Evolutionary conservation across 2,329 filamentous ascomycete species (phyloP).

Genomic region (Botryotinia narcissicola): DNA sequence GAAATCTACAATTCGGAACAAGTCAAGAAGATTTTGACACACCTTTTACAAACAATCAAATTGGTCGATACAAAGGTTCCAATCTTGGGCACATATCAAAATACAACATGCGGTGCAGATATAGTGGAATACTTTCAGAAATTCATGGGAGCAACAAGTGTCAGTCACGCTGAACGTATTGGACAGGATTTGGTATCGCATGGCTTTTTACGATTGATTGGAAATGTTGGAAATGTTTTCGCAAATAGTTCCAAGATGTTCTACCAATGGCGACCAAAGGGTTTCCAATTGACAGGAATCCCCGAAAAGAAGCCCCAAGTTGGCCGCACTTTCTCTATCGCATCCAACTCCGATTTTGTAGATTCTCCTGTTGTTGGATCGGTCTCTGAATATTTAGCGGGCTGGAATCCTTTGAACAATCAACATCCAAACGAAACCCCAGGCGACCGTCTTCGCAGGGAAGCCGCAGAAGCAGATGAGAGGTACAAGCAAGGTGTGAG

Average conservation of each 20-base stretch:
- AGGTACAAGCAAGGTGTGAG: slow-evolving; percentile 85
- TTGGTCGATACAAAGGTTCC: slow-evolving; percentile 91
- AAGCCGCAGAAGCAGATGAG: slow-evolving; percentile 87
- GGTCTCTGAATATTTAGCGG: slow-evolving; percentile 83
- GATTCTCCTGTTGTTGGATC: slow-evolving; percentile 80
- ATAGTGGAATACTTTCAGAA: slow-evolving; percentile 95
- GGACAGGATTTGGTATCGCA: slow-evolving; percentile 87
- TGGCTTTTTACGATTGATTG: slow-evolving; percentile 85
- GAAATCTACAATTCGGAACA: slow-evolving; percentile 81
- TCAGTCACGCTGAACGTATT: slow-evolving; percentile 90
- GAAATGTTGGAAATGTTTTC: slow-evolving; percentile 92
- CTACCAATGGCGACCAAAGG: slow-evolving; percentile 94
- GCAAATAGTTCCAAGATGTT: slow-evolving; percentile 97
- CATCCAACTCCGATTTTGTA: slow-evolving; percentile 55
- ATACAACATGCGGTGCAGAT: slow-evolving; percentile 86
- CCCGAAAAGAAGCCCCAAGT: slow-evolving; percentile 81
- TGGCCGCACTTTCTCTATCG: slow-evolving; percentile 70
- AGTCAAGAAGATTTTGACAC: slow-evolving; percentile 82
- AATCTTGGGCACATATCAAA: slow-evolving; percentile 91
- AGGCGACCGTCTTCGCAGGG: slow-evolving; percentile 78
- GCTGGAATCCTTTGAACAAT: slow-evolving; percentile 92
- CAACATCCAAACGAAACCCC: slow-evolving; percentile 92
- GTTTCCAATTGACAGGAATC: slow-evolving; percentile 82
- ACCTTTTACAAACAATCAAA: slow-evolving; percentile 84
- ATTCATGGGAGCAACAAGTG: slow-evolving; percentile 76